Base-by-base conservation (phyloP, 2,329 filamentous ascomycete species). In the Pyricularia sp. region DNA sequence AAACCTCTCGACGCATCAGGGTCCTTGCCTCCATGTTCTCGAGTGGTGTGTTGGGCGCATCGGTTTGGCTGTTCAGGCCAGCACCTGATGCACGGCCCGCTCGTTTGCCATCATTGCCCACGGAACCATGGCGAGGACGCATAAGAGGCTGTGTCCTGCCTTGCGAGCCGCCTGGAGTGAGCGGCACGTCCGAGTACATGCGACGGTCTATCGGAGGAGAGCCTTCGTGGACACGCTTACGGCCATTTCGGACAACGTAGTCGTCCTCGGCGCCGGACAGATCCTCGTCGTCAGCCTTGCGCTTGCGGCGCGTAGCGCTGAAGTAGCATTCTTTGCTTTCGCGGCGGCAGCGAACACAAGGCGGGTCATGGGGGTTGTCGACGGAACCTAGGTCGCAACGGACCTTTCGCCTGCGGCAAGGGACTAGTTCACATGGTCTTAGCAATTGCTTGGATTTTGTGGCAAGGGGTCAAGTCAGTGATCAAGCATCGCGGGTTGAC, bases 311-410 rank as follows among this genome's bases (percentile, higher is more conserved):
- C 36, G 94, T 98, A 25, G 93, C 92, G 71, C 93, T 97, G 83
- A 99, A 99, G 85, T 91, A 97, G 83, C 95, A 99, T 75, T 97
- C 91, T 79, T 98, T 98, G 81, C 90, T 93, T 83, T 99, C 95
- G 73, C 95, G 90, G 68, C 93, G 90, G 78, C 95, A 99, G 76
- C 95, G 89, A 70, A 94, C 92, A 79, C 95, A 99, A 2, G 95
- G 95, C 69, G 94, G 94, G 74, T 97, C 93, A 79, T 94, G 89
- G 28, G 95, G 95, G 75, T 95, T 94, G 80, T 98, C 95, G 77
- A 98, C 94, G 75, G 90, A 91, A 69, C 86, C 86, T 7, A 89
- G 79, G 72, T 88, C 86, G 77, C 85, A 88, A 70, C 86, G 83
- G 30, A 89, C 86, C 76, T 89, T 89, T 72, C 86, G 83, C 3